Evolutionary conservation across 352 stramenopile genomes (phyloP), one percentile per base, ranked within the genome.

Genomic region (Thraustochytrium sp.): DNA sequence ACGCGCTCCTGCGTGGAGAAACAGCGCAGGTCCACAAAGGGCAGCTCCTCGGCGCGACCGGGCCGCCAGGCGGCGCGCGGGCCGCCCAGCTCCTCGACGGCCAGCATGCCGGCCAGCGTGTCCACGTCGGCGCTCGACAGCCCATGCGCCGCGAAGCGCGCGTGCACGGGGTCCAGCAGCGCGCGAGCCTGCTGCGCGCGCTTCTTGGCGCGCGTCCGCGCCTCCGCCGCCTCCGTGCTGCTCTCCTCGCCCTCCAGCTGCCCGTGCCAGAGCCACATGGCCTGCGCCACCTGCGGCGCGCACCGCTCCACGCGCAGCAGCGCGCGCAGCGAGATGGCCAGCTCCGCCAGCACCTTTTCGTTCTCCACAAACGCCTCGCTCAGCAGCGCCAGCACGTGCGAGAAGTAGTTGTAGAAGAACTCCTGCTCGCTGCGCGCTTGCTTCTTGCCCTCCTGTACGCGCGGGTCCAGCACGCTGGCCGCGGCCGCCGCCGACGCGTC

Each of bases 371-470:
- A 61, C 5, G 38, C 68, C 5, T 72, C 34, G n/a, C 21, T 13
- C 42, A 80, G 68, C 18, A 80, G 68, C 23, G 68, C 68, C 18
- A 53, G 13, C 0, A 80, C 68, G 68, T 80, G 68, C n/a, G 68
- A 80, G 42, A 80, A 80, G 53, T 80, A 80, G 51, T 80, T 80
- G 53, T 36, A 80, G 68, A 80, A 80, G 68, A 80, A 63, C 21
- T n/a, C 26, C 31, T 80, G 68, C 31, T 80, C 68, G 23, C 51
- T 51, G 18, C 8, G 13, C 4, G n/a, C 44, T 5, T 44, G 21
- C 48, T 65, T 51, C 2, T 48, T 46, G 9, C 44, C 68, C 48
- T 63, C 42, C 38, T 21, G 9, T 16, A 80, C 42, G 29, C 68
- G 29, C 46, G n/a, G 31, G 51, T 80, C 68, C 0, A 80, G 23